Conservation (phyloP, 2,329 filamentous ascomycete species). For the Zymoseptoria tritici region DNA sequence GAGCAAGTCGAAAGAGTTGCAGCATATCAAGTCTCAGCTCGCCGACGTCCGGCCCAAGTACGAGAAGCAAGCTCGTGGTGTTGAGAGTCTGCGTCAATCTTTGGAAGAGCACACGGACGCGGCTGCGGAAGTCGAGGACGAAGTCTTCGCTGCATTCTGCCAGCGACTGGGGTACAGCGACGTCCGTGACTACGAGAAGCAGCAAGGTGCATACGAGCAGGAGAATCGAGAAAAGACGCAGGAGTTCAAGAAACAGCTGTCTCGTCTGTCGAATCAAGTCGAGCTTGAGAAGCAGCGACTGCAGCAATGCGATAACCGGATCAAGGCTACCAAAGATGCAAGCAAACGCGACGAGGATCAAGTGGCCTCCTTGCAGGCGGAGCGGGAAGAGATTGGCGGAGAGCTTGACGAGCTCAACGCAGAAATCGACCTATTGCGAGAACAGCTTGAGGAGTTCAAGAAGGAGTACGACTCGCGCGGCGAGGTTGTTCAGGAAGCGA, state of each 20-base stretch:
- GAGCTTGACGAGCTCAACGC: slow-evolving; percentile 65
- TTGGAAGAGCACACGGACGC: slow-evolving; percentile 53
- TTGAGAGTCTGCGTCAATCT: slow-evolving; percentile 54
- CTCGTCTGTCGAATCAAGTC: slow-evolving; percentile 53
- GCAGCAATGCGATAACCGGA: slow-evolving; percentile 59
- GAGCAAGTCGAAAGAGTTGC: slow-evolving; percentile 75
- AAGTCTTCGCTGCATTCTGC: slow-evolving; percentile 81
- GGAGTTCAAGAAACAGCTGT: slow-evolving; percentile 74
- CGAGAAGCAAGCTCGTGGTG: slow-evolving; percentile 59
- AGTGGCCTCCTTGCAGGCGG: slow-evolving; percentile 60
- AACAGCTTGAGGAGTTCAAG: slow-evolving; percentile 62
- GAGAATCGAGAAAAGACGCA: slow-evolving; percentile 81
- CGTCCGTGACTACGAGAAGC: slow-evolving; percentile 87
- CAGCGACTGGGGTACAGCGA: slow-evolving; percentile 76
- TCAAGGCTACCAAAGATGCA: slow-evolving; percentile 60
- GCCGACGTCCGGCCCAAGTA: slow-evolving; percentile 71
- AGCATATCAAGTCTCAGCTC: slow-evolving; percentile 65
- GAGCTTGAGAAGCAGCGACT: slow-evolving; percentile 64
- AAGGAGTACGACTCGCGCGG: slow-evolving; percentile 60
- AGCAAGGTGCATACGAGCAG: slow-evolving; percentile 86
- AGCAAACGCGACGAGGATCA: slow-evolving; percentile 60
- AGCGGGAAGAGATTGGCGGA: slow-evolving; percentile 68
- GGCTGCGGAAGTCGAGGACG: slow-evolving; percentile 76
- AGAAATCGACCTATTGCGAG: slow-evolving; percentile 67
- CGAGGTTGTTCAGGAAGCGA: slow-evolving; percentile 69